These are phyloP conservation scores for Funneliformis caledonium DNA, from an alignment of 371 early-diverging fungal genomes.

Conservation along the genomic window DNA sequence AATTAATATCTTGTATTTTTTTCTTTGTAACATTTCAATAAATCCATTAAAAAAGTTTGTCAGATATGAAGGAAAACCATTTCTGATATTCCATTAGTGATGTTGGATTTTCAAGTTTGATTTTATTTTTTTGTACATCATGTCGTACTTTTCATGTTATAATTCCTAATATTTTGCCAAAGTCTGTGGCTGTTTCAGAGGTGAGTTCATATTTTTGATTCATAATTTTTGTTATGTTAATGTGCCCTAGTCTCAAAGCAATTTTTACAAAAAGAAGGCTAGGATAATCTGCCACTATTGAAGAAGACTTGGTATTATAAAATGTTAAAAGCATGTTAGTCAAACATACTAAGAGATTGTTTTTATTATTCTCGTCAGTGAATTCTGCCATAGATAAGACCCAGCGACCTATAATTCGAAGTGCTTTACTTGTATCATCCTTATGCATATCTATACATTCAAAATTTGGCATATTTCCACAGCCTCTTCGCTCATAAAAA, in stretches of 20 bases:
- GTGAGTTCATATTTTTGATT: background rate
- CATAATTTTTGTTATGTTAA: background rate
- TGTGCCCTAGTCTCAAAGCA: background rate
- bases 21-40: background rate
- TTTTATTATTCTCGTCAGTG: background rate
- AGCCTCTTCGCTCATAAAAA: background rate
- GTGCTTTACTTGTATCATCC: background rate
- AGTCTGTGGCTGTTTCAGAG: background rate
- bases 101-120: background rate
- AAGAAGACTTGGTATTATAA: background rate
- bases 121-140: constrained; percentile 14
- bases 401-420: background rate
- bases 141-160: background rate
- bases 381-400: background rate
- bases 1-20: background rate
- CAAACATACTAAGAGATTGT: background rate
- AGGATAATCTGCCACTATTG: background rate
- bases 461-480: background rate
- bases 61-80: background rate
- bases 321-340: background rate
- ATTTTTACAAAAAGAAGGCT: background rate
- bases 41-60: background rate
- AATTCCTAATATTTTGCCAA: background rate
- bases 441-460: background rate
- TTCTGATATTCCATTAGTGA: background rate